phyloP scores from a whole-genome alignment of 441 rosid species.

The Hura crepitans region DNA sequence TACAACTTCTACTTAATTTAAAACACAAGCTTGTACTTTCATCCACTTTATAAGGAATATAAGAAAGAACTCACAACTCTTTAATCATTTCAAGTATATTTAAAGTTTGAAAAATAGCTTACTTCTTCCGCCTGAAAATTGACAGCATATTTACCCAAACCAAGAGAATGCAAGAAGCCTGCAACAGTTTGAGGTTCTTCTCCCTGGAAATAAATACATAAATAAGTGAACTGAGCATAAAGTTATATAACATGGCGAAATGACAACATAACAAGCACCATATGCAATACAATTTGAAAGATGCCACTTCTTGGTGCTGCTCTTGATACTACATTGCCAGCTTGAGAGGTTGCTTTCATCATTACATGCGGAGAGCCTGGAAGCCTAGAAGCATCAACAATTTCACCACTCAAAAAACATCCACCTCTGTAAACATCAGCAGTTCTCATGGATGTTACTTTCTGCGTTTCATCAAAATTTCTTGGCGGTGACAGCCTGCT shows the following conservation, averaged over 20 bases:
- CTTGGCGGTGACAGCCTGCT: constrained; percentile 26
- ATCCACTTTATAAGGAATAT: not conserved
- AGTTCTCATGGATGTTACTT: constrained; percentile 19
- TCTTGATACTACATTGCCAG: constrained; percentile 21
- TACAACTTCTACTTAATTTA: not conserved
- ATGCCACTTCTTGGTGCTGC: constrained; percentile 26
- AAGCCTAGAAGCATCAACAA: constrained; percentile 24
- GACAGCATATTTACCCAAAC: constrained; percentile 44
- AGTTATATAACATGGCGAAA: not conserved
- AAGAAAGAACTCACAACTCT: not conserved
- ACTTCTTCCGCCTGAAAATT: constrained; percentile 55
- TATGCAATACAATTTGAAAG: constrained; percentile 20
- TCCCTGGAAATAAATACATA: constrained; percentile 23
- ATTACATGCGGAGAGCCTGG: constrained; percentile 20
- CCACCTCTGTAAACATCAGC: constrained; percentile 24
- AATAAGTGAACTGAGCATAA: constrained; percentile 6
- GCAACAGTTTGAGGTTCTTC: constrained; percentile 35
- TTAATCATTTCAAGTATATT: not conserved
- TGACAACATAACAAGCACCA: constrained; percentile 29
- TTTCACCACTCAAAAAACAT: constrained; percentile 22
- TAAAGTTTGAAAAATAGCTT: constrained; percentile 23
- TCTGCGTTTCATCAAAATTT: constrained; percentile 24
- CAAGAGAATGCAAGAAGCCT: constrained; percentile 46
- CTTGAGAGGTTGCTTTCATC: constrained; percentile 22
- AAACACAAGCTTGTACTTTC: not conserved